Evolutionary conservation across 2,329 filamentous ascomycete species (phyloP), one percentile per base, ranked within the genome.

Genomic region (Clonostachys sp.): DNA sequence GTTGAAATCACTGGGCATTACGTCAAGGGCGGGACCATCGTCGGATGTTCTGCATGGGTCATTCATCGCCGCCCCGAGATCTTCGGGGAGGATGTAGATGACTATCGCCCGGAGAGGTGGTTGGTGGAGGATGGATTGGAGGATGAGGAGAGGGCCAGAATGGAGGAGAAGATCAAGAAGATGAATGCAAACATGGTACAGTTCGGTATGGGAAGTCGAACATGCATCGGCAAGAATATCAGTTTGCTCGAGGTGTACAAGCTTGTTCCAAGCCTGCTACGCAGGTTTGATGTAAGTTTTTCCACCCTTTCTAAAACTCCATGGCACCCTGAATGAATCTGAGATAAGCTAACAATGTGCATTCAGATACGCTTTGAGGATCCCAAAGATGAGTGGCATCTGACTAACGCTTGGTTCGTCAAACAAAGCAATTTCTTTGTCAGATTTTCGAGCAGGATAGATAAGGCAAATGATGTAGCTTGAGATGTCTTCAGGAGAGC

Each of bases 31-130:
- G 87, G 86, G 6, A 89, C 86, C 0, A 84, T 87, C 49, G 84
- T 90, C 1, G 87, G 87, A 6, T 87, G 82, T 60, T 89, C 82
- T 45, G 81, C 87, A 0, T 91, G 86, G 86, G 80, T 90, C n/a
- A 72, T 91, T 34, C 87, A 91, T 57, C 77, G 84, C 4, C 76
- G 83, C 3, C 72, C 75, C 5, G 80, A 84, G 48, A 71, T 91
- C 34, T 92, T 88, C 56, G 87, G 87, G 3, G 61, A 71, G 0
- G 82, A 91, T 51, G 80, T 81, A 1, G 81, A 89, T 41, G 64
- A 60, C 0, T 92, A 79, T 61, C 67, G 82, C 12, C 87, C 87
- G 0, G 87, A 91, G 64, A 65, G 87, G 41, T 89, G 86, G 77
- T 57, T 81, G 3, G 64, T 70, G 2, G 73, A 75, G 13, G 65